These are phyloP conservation scores for Talaromyces atroroseus DNA, from an alignment of 2,329 filamentous ascomycete species.

Conservation along the genomic window DNA sequence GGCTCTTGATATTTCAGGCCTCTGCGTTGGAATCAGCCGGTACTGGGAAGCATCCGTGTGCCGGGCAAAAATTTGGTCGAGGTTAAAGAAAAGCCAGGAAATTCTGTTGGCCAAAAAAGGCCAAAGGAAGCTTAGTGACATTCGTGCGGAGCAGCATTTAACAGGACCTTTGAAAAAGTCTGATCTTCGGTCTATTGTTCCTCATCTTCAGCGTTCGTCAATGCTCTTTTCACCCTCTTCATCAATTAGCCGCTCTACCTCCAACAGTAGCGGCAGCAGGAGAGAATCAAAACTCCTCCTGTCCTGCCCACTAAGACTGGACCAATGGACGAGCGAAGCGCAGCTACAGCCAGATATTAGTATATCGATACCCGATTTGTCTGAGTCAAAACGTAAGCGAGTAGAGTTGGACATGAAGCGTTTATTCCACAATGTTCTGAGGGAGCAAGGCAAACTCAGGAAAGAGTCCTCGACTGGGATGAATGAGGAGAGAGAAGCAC, in stretches of 20 bases:
- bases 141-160: slow-evolving; percentile 5
- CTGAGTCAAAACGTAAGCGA: slow-evolving; percentile 19
- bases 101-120: slow-evolving; percentile 10
- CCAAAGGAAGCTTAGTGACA: background rate
- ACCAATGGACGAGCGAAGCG: slow-evolving; percentile 38
- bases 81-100: slow-evolving; percentile 25
- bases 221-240: slow-evolving; percentile 25
- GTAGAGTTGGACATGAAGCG: slow-evolving; percentile 34
- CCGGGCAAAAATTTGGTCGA: slow-evolving; percentile 35
- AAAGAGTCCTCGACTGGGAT: slow-evolving; percentile 1
- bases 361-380: slow-evolving; percentile 20
- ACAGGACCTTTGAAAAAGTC: slow-evolving; percentile 18
- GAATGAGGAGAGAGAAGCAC: slow-evolving; percentile 20
- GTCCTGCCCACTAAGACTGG: slow-evolving; percentile 30
- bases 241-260: background rate
- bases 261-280: slow-evolving; percentile 1
- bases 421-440: slow-evolving; percentile 33
- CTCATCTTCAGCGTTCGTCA: slow-evolving; percentile 33
- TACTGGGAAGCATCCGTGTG: slow-evolving; percentile 37
- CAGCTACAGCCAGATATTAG: slow-evolving; percentile 33
- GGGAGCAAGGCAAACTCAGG: slow-evolving; percentile 12
- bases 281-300: slow-evolving; percentile 23
- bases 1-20: slow-evolving; percentile 33
- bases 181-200: slow-evolving; percentile 26
- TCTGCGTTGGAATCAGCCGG: slow-evolving; percentile 38